Percentiles rank a stretch among this genome's conserved stretches.
Conservation (phyloP, 2,329 filamentous ascomycete genomes). For the Aureobasidium mangrovei region DNA sequence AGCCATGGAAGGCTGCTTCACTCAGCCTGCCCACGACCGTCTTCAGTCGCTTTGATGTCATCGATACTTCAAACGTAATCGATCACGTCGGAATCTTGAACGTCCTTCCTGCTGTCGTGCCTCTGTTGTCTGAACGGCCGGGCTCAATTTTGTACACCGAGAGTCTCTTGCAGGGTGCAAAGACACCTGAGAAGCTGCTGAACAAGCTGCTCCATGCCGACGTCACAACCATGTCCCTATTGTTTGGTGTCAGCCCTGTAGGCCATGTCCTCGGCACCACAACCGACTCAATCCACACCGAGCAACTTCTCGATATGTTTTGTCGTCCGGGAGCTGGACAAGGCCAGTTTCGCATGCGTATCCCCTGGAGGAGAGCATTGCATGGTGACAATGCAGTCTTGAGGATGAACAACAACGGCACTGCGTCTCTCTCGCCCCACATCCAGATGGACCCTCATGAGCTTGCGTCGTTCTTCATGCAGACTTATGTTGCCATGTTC, state of each 20-base stretch:
- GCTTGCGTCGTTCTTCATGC: conserved; percentile 34
- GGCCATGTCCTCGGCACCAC: conserved; percentile 30
- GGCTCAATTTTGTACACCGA: conserved; percentile 45
- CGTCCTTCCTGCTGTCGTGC: conserved; percentile 37
- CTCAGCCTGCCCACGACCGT: neutral
- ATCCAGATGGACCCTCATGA: conserved; percentile 30
- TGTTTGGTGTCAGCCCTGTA: conserved; percentile 44
- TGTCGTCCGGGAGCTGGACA: conserved; percentile 13
- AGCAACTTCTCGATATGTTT: neutral
- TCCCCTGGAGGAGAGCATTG: conserved; percentile 16
- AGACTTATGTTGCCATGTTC: conserved; percentile 42
- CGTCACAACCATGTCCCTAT: conserved; percentile 36
- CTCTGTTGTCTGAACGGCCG: conserved; percentile 38
- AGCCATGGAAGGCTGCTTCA: neutral
- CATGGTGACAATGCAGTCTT: neutral
- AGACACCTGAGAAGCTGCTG: conserved; percentile 22
- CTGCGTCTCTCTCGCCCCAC: neutral
- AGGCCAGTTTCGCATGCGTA: conserved; percentile 15
- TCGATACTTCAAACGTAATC: conserved; percentile 45
- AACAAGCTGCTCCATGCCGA: conserved; percentile 40
- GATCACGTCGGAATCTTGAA: conserved; percentile 39
- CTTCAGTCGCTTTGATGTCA: conserved; percentile 39
- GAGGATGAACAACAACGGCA: neutral
- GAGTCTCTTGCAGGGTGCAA: conserved; percentile 29
- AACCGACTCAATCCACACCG: neutral